Base-by-base conservation (phyloP, 345 rosid genomes). In the Populus pruinosa region DNA sequence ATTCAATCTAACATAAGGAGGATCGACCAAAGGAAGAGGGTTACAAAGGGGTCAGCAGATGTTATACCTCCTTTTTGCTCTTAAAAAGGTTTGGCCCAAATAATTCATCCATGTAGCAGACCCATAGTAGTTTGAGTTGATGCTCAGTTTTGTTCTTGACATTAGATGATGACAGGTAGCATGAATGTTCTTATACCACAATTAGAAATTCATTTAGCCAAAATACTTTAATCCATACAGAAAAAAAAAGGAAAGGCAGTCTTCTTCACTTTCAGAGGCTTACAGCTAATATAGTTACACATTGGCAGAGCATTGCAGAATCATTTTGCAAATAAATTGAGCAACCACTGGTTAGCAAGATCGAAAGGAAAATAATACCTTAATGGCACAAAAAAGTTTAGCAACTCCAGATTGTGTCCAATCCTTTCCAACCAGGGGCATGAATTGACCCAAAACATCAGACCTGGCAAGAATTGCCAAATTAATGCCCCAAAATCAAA, bases 401-500 rank as follows among this genome's bases (percentile, higher is more conserved):
- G 98, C 94, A 62, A 94, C 98, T 70, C 98, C 98, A 76, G 96
- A 91, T 78, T 94, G 98, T 47, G 98, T 88, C 98, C 98, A 94
- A 80, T 94, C 98, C 81, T 88, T 92, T 78, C 98, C 98, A 79
- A 94, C 94, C 86, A 94, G 85, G 82, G 98, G 98, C 98, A 94
- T 94, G 81, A 94, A 89, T 83, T 94, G 98, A 78, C 98, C 98
- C 61, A 94, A 85, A 72, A 94, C 98, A 83, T 92, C 98, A 77
- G 98, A 94, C 88, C 98, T 94, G 87, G 76, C 86, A 85, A 67
- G 77, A 68, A 86, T 27, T 71, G 55, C 65, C 77, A 61, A 79
- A 49, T 50, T 78, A 74, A 70, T 72, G 67, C 71, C 63, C 5
- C 56, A 44, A 9, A 59, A n/a, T 59, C 29, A n/a, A n/a, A 59